Conservation (phyloP, 306 rosid species). For the Urtica urens region DNA sequence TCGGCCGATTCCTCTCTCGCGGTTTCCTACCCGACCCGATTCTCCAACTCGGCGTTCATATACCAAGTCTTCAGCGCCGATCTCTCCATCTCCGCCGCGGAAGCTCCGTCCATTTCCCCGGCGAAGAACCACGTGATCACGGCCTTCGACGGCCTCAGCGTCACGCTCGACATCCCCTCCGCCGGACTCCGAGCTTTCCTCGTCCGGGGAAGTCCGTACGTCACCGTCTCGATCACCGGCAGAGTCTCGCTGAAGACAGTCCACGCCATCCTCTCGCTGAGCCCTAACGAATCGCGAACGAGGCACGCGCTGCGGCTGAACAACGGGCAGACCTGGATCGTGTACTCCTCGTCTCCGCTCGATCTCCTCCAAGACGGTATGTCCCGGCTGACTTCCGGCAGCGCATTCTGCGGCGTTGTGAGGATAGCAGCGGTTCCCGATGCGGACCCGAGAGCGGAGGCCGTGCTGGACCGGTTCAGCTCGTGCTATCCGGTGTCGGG, state of each 20-base stretch:
- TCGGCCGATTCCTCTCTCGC: constrained; percentile 50
- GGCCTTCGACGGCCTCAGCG: constrained; percentile 53
- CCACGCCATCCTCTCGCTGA: constrained; percentile 50
- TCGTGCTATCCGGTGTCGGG: constrained; percentile 76
- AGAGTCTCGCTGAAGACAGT: constrained; percentile 48
- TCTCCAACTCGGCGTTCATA: constrained; percentile 25
- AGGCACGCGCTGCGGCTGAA: constrained; percentile 47
- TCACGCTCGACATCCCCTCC: constrained; percentile 64
- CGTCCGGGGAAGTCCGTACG: constrained; percentile 76
- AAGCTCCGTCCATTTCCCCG: constrained; percentile 15
- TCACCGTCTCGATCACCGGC: constrained; percentile 38
- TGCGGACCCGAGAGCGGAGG: constrained; percentile 18
- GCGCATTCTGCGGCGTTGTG: constrained; percentile 48
- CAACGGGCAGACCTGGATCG: constrained; percentile 75
- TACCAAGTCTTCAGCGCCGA: constrained; percentile 55
- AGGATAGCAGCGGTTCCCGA: constrained; percentile 53
- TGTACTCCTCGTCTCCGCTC: constrained; percentile 51
- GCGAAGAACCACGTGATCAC: constrained; percentile 40
- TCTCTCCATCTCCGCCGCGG: constrained; percentile 49
- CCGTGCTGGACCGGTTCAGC: constrained; percentile 44
- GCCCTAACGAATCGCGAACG: constrained; percentile 36
- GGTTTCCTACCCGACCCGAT: constrained; percentile 52
- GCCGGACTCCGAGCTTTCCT: constrained; percentile 51
- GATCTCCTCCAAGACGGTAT: constrained; percentile 20
- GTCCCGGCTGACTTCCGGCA: constrained; percentile 38